A percentile compares a stretch with the other conserved stretches of the same genome.
These are phyloP conservation scores for Rhododendron kiyosumense DNA, from an alignment of 148 eudicot species.

Conservation along the genomic window DNA sequence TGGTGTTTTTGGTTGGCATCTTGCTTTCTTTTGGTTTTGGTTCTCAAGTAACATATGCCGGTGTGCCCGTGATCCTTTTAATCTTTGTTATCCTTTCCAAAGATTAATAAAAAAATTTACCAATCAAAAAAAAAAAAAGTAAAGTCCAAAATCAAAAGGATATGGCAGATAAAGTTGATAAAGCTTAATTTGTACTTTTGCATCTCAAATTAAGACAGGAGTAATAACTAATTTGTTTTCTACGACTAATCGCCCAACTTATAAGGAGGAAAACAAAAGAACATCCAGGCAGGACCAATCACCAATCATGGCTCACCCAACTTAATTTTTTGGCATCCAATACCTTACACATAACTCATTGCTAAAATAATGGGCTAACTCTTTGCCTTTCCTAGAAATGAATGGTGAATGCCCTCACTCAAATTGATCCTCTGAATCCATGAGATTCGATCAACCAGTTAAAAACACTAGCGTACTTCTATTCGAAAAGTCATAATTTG, in stretches of 20 bases:
- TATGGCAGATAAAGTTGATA: neutral
- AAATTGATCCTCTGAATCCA: neutral
- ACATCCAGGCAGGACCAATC: neutral
- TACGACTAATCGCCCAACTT: no score
- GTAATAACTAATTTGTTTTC: neutral
- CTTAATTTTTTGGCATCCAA: conserved; percentile 4
- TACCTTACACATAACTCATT: neutral
- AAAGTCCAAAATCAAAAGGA: neutral
- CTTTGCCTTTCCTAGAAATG: neutral
- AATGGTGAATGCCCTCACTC: conserved; percentile 2
- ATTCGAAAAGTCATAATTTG: no score
- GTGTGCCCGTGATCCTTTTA: no score
- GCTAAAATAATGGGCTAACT: neutral
- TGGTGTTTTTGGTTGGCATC: no score
- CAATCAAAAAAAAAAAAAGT: no score
- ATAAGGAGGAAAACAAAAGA: neutral
- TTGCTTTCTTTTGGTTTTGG: no score
- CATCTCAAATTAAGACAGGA: neutral
- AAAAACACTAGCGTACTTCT: neutral
- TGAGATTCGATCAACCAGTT: neutral
- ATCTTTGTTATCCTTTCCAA: no score
- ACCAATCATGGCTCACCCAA: neutral
- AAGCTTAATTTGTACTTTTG: neutral
- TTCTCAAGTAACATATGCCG: no score
- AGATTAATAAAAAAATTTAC: no score